phyloP scores from a whole-genome alignment of 257 asterid genomes.

The Mitragyna speciosa region DNA sequence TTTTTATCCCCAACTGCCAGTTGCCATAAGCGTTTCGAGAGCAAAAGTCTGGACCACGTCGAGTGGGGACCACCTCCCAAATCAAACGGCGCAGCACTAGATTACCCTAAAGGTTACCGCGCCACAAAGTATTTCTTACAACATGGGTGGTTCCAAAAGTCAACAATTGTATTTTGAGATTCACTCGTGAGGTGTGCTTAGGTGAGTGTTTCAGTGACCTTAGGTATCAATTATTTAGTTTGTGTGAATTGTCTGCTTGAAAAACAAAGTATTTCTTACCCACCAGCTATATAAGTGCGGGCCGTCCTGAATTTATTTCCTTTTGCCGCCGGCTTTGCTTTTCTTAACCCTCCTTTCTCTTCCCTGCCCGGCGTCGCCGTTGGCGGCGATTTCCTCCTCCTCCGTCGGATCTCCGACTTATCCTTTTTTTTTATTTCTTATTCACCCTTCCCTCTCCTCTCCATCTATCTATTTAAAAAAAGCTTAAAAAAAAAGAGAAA shows the following conservation, averaged over 20 bases:
- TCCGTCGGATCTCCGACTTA: slow-evolving; percentile 47
- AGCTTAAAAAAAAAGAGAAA: slow-evolving; percentile 31
- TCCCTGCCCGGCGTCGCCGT: slow-evolving; percentile 34
- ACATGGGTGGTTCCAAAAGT: too few species aligned
- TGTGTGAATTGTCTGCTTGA: too few species aligned
- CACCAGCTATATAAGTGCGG: slow-evolving; percentile 8
- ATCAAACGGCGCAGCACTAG: slow-evolving; percentile 38
- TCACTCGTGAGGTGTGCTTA: too few species aligned
- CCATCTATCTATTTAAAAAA: slow-evolving; percentile 15
- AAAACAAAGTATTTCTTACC: not conserved
- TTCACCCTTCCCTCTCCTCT: slow-evolving; percentile 55
- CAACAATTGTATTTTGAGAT: too few species aligned
- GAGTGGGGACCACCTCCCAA: slow-evolving; percentile 24
- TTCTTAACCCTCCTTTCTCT: slow-evolving; percentile 8
- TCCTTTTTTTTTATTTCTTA: slow-evolving; percentile 7
- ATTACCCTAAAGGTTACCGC: slow-evolving; percentile 21
- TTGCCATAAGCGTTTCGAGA: slow-evolving; percentile 11
- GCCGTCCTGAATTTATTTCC: not conserved
- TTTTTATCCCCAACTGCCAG: not conserved
- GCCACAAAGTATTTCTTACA: not conserved
- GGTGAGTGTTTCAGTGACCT: too few species aligned
- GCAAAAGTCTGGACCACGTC: slow-evolving; percentile 20
- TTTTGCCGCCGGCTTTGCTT: slow-evolving; percentile 27
- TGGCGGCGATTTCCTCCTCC: slow-evolving; percentile 39
- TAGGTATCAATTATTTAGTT: too few species aligned